These are phyloP conservation scores for Petrea volubilis DNA, from an alignment of 257 asterid genomes.

Conservation along the genomic window DNA sequence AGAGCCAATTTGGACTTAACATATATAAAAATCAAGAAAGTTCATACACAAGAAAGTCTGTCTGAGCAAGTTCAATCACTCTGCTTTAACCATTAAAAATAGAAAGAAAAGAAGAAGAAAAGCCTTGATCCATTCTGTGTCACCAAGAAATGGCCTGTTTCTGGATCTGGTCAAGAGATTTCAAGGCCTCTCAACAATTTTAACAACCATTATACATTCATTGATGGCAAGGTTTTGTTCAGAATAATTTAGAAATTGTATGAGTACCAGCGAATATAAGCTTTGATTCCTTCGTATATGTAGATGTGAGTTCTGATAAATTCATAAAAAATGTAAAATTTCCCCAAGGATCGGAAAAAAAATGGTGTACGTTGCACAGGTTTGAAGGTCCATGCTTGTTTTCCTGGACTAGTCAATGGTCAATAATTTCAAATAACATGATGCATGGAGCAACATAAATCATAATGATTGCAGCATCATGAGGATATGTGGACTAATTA, in stretches of 20 bases:
- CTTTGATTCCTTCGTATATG: background rate
- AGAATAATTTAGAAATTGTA: background rate
- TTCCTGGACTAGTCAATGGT: constrained; percentile 15
- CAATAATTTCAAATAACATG: constrained; percentile 15
- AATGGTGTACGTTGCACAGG: background rate
- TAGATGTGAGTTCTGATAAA: background rate
- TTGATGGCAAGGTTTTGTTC: background rate
- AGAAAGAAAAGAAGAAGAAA: no score
- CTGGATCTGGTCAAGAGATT: background rate
- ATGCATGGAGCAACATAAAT: background rate
- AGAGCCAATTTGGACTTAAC: background rate
- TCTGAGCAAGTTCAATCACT: background rate
- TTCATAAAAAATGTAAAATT: background rate
- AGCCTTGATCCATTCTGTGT: no score
- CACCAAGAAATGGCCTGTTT: background rate
- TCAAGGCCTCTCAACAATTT: background rate
- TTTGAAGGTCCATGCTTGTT: background rate
- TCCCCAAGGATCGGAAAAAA: background rate
- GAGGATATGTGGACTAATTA: constrained; percentile 19
- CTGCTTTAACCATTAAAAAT: no score
- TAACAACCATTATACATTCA: background rate
- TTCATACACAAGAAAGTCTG: background rate
- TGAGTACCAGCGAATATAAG: background rate
- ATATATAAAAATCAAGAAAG: background rate
- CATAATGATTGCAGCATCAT: constrained; percentile 19